phyloP scores from a whole-genome alignment of 352 stramenopile species.

The Phytophthora pseudosyringae region DNA sequence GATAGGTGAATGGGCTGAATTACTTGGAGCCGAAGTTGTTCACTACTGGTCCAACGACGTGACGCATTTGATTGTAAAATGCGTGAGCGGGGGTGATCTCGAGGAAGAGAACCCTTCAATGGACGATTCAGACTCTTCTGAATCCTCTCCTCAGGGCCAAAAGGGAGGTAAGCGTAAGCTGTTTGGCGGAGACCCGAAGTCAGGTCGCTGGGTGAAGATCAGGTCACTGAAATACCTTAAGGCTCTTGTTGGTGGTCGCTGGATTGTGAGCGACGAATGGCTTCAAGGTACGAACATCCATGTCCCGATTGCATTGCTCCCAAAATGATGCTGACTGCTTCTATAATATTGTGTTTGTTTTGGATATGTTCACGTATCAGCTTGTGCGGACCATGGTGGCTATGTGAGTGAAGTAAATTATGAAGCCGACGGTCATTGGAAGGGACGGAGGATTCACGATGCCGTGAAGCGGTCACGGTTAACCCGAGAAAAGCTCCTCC shows the following conservation, averaged over 20 bases:
- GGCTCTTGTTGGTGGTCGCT: slow-evolving; percentile 74
- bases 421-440: slow-evolving; percentile 70
- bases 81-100: slow-evolving; percentile 49
- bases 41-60: slow-evolving; percentile 61
- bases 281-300: slow-evolving; percentile 52
- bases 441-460: slow-evolving; percentile 55
- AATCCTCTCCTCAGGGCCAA: slow-evolving; percentile 14
- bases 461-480: slow-evolving; percentile 56
- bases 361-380: slow-evolving; percentile 27
- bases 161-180: slow-evolving; percentile 51
- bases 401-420: slow-evolving; percentile 59
- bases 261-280: slow-evolving; percentile 88
- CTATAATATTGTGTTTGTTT: slow-evolving; percentile 3
- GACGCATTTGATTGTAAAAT: slow-evolving; percentile 88
- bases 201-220: slow-evolving; percentile 80
- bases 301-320: not conserved
- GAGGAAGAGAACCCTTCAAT: slow-evolving; percentile 29
- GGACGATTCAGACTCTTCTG: slow-evolving; percentile 33
- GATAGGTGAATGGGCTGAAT: slow-evolving; percentile 52
- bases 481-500: slow-evolving; percentile 48
- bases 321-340: slow-evolving; percentile 6
- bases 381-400: slow-evolving; percentile 41
- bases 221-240: slow-evolving; percentile 90
- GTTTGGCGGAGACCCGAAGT: slow-evolving; percentile 49
- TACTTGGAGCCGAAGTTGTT: slow-evolving; percentile 56